Conservation (phyloP, 495 filamentous ascomycete species). For the Letharia lupina region DNA sequence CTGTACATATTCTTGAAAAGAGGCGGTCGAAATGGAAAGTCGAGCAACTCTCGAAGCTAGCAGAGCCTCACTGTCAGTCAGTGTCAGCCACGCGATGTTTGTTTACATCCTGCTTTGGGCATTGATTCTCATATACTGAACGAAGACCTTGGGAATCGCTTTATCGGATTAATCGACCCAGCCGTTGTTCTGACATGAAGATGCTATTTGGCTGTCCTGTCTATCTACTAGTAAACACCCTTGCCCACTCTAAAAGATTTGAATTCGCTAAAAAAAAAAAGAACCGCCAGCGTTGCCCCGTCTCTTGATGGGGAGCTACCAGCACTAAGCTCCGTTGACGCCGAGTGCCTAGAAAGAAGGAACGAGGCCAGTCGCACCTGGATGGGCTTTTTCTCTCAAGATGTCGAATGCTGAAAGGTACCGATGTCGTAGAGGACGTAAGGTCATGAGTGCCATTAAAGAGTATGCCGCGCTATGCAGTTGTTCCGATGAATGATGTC, state of each 20-base stretch:
- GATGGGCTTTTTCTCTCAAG: constrained; percentile 4
- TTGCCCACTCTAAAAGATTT: constrained; percentile 4
- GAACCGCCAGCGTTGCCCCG: constrained; percentile 6
- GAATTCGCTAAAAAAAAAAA: neutral
- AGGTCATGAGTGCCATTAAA: constrained; percentile 21
- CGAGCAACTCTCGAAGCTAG: neutral
- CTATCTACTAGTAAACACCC: constrained; percentile 11
- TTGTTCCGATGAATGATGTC: constrained; percentile 11
- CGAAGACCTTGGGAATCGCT: too few species aligned
- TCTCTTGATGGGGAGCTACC: neutral
- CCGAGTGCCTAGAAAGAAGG: neutral
- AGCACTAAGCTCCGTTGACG: constrained; percentile 7
- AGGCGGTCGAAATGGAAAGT: neutral
- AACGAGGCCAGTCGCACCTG: neutral
- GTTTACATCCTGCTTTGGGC: neutral
- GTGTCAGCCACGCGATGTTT: neutral
- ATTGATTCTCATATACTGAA: neutral
- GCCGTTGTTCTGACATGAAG: constrained; percentile 6
- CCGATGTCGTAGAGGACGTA: constrained; percentile 20
- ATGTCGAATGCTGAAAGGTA: constrained; percentile 2
- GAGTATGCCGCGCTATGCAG: constrained; percentile 21
- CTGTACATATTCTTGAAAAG: neutral
- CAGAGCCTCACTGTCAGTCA: neutral
- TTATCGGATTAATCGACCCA: neutral
- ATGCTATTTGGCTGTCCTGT: constrained; percentile 3